Conservation (phyloP, 306 rosid genomes). For the Mimosa pudica region DNA sequence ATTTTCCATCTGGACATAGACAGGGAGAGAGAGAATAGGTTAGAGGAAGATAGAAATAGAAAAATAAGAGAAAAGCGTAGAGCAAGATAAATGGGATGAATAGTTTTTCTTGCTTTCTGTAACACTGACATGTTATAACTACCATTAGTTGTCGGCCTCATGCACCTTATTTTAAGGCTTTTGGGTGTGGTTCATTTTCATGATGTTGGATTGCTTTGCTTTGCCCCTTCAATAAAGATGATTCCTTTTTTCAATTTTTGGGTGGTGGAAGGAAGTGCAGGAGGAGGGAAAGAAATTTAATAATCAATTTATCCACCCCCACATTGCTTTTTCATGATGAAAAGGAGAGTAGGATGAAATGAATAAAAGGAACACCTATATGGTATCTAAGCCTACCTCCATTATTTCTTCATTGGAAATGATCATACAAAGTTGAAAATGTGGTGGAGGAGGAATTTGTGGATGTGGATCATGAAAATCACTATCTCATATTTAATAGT, state of each 20-base stretch:
- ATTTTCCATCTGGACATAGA: constrained; percentile 59
- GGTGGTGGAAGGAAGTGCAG: constrained; percentile 6
- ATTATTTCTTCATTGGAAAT: constrained; percentile 9
- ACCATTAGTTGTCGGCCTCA: constrained; percentile 33
- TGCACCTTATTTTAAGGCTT: constrained; percentile 57
- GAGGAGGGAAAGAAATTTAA: constrained; percentile 24
- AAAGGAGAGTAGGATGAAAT: constrained; percentile 31
- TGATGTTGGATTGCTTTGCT: constrained; percentile 19
- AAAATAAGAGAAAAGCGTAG: constrained; percentile 10
- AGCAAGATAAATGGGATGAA: constrained; percentile 31
- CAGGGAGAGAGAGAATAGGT: constrained; percentile 35
- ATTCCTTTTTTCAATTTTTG: constrained; percentile 9
- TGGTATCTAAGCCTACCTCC: neutral
- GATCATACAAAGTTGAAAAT: constrained; percentile 4
- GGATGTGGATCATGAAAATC: constrained; percentile 34
- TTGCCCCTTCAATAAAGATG: constrained; percentile 33
- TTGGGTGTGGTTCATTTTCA: constrained; percentile 28
- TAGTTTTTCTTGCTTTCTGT: neutral
- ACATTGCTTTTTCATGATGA: constrained; percentile 42
- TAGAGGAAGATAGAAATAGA: constrained; percentile 37
- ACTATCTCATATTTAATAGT: constrained; percentile 17
- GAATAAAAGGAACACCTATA: neutral
- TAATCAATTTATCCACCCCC: constrained; percentile 37
- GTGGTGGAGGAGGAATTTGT: constrained; percentile 8
- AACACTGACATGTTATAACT: constrained; percentile 18